Percentiles rank a stretch among this genome's conserved stretches.
Conservation (phyloP, 2,329 filamentous ascomycete species). For the Moelleriella libera region DNA sequence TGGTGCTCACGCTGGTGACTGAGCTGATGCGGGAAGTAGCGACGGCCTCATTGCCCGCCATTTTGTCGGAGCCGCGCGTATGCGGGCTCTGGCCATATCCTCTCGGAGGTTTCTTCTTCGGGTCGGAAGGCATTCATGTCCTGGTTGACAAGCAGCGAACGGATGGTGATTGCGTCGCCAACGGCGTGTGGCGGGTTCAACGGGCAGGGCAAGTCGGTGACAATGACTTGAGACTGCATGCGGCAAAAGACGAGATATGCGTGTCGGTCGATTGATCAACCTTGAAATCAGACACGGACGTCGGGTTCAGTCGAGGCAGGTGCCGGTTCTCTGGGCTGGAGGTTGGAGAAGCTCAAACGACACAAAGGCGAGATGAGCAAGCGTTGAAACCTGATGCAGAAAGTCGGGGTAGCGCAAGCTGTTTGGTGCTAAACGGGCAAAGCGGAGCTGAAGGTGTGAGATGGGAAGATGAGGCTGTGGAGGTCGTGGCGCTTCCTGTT, state of each 20-base stretch:
- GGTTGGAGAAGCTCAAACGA: not conserved
- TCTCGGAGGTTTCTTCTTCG: conserved; percentile 8
- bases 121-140: conserved; percentile 15
- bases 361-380: not conserved
- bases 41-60: conserved; percentile 52
- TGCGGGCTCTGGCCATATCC: conserved; percentile 17
- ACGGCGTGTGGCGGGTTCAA: too few relatives aligned
- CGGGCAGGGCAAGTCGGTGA: too few relatives aligned
- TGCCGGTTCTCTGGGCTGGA: too few relatives aligned
- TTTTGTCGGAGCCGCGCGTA: conserved; percentile 30
- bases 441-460: not conserved
- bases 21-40: conserved; percentile 43
- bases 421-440: too few relatives aligned
- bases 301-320: too few relatives aligned
- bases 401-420: not conserved
- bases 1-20: conserved; percentile 27
- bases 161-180: too few relatives aligned
- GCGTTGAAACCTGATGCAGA: not conserved
- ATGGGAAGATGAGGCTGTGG: conserved; percentile 1
- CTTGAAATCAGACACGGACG: too few relatives aligned
- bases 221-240: too few relatives aligned
- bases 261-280: too few relatives aligned
- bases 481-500: not conserved
- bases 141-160: conserved; percentile 10
- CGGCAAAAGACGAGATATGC: too few relatives aligned